These are phyloP conservation scores for Cercospora nicotianae DNA, from an alignment of 2,329 filamentous ascomycete species.

Conservation along the genomic window DNA sequence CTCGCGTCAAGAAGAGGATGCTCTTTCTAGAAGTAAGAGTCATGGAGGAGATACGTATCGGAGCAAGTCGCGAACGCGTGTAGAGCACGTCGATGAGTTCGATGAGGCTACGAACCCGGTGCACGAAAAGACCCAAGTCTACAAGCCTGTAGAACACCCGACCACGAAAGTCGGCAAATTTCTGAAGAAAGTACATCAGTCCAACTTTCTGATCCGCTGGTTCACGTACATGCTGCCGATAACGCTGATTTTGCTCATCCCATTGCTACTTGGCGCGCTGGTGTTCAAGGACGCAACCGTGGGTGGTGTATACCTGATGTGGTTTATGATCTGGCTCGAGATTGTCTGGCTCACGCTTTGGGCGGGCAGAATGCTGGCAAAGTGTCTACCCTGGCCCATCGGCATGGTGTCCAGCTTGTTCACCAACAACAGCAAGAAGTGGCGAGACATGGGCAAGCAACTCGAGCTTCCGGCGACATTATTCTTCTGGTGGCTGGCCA, in stretches of 20 bases:
- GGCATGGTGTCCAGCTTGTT: slow-evolving; percentile 69
- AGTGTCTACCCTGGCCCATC: slow-evolving; percentile 62
- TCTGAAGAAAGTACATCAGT: slow-evolving; percentile 65
- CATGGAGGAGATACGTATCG: slow-evolving; percentile 50
- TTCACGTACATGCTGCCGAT: slow-evolving; percentile 70
- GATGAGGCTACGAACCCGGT: slow-evolving; percentile 67
- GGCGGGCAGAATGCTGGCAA: slow-evolving; percentile 66
- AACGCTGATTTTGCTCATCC: slow-evolving; percentile 64
- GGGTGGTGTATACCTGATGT: slow-evolving; percentile 75
- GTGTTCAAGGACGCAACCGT: slow-evolving; percentile 56
- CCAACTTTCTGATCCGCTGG: slow-evolving; percentile 66
- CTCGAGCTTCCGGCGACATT: slow-evolving; percentile 82
- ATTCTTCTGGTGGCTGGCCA: slow-evolving; percentile 88
- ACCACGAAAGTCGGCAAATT: slow-evolving; percentile 62
- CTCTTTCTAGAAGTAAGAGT: slow-evolving; percentile 32
- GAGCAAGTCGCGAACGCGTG: slow-evolving; percentile 52
- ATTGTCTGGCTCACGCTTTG: slow-evolving; percentile 90
- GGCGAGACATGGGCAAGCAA: slow-evolving; percentile 82
- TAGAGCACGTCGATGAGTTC: slow-evolving; percentile 65
- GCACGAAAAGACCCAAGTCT: slow-evolving; percentile 65
- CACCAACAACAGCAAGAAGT: slow-evolving; percentile 88
- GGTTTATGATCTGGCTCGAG: slow-evolving; percentile 95
- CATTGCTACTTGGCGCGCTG: slow-evolving; percentile 64
- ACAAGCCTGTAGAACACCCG: slow-evolving; percentile 64
- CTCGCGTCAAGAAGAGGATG: slow-evolving; percentile 45